A percentile compares a stretch with the other conserved stretches of the same genome.
These are phyloP conservation scores for Monilinia fructicola DNA, from an alignment of 2,329 filamentous ascomycete genomes.

Conservation along the genomic window DNA sequence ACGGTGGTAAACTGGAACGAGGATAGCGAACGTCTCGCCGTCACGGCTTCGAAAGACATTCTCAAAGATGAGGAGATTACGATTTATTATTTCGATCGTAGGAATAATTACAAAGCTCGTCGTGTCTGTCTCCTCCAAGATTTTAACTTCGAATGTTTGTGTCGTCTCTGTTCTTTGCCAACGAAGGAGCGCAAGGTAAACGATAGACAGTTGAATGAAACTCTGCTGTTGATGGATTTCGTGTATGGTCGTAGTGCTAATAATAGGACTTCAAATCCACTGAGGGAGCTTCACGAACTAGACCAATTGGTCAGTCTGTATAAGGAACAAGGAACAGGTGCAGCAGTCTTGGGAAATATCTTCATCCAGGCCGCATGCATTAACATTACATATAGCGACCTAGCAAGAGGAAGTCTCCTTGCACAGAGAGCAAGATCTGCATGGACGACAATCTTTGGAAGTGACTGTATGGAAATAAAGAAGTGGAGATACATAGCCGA, in stretches of 20 bases:
- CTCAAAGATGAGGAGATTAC: slow-evolving; percentile 42
- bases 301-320: slow-evolving; percentile 38
- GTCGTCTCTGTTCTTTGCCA: slow-evolving; percentile 43
- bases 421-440: slow-evolving; percentile 29
- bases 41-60: slow-evolving; percentile 43
- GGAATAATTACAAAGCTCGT: slow-evolving; percentile 34
- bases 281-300: slow-evolving; percentile 28
- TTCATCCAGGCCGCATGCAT: slow-evolving; percentile 38
- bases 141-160: slow-evolving; percentile 43
- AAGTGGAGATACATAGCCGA: slow-evolving; percentile 24
- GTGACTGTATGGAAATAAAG: slow-evolving; percentile 26
- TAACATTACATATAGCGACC: slow-evolving; percentile 39
- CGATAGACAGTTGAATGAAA: slow-evolving; percentile 36
- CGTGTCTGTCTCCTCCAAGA: slow-evolving; percentile 35
- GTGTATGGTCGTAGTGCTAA: slow-evolving; percentile 28
- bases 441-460: slow-evolving; percentile 24
- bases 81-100: slow-evolving; percentile 39
- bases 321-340: slow-evolving; percentile 33
- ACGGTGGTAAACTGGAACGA: slow-evolving; percentile 42
- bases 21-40: slow-evolving; percentile 36
- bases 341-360: slow-evolving; percentile 32
- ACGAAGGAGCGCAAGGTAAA: slow-evolving; percentile 38
- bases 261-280: slow-evolving; percentile 24
- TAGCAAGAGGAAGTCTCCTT: slow-evolving; percentile 40
- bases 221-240: slow-evolving; percentile 35